These are phyloP conservation scores for Aspergillus nomiae DNA, from an alignment of 2,329 filamentous ascomycete genomes.

Conservation along the genomic window DNA sequence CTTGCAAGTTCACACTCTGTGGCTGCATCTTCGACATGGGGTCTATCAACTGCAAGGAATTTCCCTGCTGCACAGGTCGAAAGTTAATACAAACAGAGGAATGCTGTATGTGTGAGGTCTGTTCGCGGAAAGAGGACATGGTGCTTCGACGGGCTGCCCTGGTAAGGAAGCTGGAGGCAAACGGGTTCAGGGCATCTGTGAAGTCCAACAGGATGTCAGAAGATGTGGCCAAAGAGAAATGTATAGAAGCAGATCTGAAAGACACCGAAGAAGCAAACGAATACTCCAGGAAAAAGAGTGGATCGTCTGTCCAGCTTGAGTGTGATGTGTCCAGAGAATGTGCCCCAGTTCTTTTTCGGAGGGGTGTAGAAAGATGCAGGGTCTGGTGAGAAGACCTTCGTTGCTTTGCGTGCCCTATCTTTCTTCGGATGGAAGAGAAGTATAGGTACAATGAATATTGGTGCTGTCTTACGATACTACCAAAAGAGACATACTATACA, in stretches of 20 bases:
- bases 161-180: background rate
- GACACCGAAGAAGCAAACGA: background rate
- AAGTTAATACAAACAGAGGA: slow-evolving; percentile 12
- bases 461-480: background rate
- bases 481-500: background rate
- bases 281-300: background rate
- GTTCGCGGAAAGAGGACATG: slow-evolving; percentile 15
- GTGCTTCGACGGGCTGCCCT: background rate
- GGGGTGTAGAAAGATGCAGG: background rate
- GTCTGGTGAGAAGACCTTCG: background rate
- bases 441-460: background rate
- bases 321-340: background rate
- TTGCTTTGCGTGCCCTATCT: background rate
- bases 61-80: slow-evolving; percentile 7
- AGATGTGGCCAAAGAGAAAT: background rate
- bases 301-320: background rate
- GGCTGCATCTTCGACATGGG: slow-evolving; percentile 25
- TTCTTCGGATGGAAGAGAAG: no score
- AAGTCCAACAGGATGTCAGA: background rate
- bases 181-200: background rate
- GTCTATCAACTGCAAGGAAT: slow-evolving; percentile 7
- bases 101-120: slow-evolving; percentile 18
- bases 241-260: background rate
- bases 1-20: slow-evolving; percentile 23
- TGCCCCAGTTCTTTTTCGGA: background rate